Evolutionary conservation across 2,329 filamentous ascomycete species (phyloP).

Genomic region (Hypoxylon sp.): DNA sequence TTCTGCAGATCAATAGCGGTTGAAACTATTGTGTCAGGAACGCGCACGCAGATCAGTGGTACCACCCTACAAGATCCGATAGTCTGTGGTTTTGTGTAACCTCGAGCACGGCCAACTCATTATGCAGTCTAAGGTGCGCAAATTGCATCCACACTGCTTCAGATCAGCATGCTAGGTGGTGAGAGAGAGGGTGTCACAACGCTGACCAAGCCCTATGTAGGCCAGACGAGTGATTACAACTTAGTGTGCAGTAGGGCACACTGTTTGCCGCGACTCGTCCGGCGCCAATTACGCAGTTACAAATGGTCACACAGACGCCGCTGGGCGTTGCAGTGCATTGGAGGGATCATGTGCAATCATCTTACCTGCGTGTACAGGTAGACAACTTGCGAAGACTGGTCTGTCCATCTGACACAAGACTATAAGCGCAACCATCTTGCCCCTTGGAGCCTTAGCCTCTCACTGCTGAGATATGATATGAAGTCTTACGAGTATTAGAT

Average conservation of each 20-base stretch:
- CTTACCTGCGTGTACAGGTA: constrained; percentile 27
- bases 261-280: constrained; percentile 31
- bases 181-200: constrained; percentile 34
- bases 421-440: constrained; percentile 21
- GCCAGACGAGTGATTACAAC: constrained; percentile 15
- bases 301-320: constrained; percentile 37
- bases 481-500: constrained; percentile 2
- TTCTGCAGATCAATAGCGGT: constrained; percentile 12
- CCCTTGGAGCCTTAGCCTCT: not conserved
- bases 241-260: constrained; percentile 25
- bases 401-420: constrained; percentile 29
- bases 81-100: constrained; percentile 36
- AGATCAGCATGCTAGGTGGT: constrained; percentile 35
- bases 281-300: constrained; percentile 36
- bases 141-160: constrained; percentile 36
- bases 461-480: constrained; percentile 2
- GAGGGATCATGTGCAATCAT: constrained; percentile 38
- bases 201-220: constrained; percentile 30
- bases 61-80: constrained; percentile 40
- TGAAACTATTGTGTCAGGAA: constrained; percentile 21
- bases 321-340: constrained; percentile 42
- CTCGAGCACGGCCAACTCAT: constrained; percentile 34
- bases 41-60: constrained; percentile 30
- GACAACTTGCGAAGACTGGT: constrained; percentile 34
- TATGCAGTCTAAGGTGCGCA: constrained; percentile 39